Evolutionary conservation across 495 filamentous ascomycete genomes (phyloP), one percentile per base, ranked within the genome.

Genomic region (Penicillium pancosmium): DNA sequence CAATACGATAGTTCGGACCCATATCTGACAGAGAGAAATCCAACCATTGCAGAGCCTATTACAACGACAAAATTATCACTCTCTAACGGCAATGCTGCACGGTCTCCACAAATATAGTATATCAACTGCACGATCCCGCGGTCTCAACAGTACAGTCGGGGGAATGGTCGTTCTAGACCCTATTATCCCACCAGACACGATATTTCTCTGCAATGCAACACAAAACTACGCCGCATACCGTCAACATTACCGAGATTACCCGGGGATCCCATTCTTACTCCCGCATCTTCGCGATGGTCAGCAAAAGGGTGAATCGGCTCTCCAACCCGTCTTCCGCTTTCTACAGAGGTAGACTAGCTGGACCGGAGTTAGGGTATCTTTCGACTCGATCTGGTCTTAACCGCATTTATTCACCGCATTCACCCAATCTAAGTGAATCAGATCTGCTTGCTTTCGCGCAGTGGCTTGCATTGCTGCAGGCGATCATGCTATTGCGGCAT

Each of bases 181-280:
- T 7, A 31, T 72, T 12, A 40, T 73, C n/a, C 68, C 68, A 5
- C 57, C 61, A 5, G 64, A 70, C 5, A 23, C 71, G 4, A 27
- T 62, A 12, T 63, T 61, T 50, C 63, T 78, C 52, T 50, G 67
- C 13, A 60, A 68, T 21, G 62, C 77, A 0, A 58, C 54, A 12
- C 55, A 74, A 1, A 79, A 79, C 33, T 76, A 71, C 33, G 54
- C 65, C 11, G 55, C 59, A 36, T 79, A 79, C 54, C 75, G 74
- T 25, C 67, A 75, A 9, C 67, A 69, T 15, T 77, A 70, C 60
- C 35, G 57, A 33, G 48, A 54, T 13, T 44, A 66, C 12, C 73
- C 74, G 0, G 77, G 77, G 6, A 68, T 76, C n/a, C 77, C 77
- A 0, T 78, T 77, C 50, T 66, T 79, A 9, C 36, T 75, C 5